Evolutionary conservation across 176 grass and related monocot genomes (phyloP).

Genomic region (Carex myosuroides): DNA sequence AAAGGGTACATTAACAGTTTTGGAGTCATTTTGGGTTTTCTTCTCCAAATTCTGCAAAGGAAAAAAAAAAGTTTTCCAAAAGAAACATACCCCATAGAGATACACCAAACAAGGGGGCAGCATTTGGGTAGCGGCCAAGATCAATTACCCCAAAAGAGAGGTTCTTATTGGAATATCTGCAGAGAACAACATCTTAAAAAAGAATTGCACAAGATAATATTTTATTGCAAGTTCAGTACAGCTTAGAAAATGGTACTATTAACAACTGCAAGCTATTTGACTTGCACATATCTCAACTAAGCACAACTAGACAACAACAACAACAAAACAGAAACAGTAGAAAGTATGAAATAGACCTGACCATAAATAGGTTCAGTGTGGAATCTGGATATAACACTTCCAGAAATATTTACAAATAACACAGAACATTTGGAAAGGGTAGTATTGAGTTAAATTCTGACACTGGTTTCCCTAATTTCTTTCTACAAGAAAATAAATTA

Average conservation of each 20-base stretch:
- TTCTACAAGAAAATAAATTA: not conserved
- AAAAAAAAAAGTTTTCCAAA: not conserved
- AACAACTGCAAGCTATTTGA: not conserved
- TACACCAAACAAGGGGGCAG: slow-evolving; percentile 82
- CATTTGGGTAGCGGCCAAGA: slow-evolving; percentile 98
- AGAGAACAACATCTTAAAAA: slow-evolving; percentile 19
- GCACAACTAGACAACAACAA: not conserved
- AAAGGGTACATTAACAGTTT: not conserved
- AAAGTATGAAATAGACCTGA: not conserved
- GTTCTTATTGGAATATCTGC: slow-evolving; percentile 86
- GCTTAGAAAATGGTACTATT: not conserved
- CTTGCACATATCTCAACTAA: not conserved
- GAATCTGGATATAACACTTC: not conserved
- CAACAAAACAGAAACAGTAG: not conserved
- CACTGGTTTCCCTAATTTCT: not conserved
- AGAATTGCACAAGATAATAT: not conserved
- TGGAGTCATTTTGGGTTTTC: not conserved
- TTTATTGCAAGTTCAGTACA: not conserved
- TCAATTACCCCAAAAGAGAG: slow-evolving; percentile 94
- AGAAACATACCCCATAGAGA: slow-evolving; percentile 61
- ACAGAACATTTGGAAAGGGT: not conserved
- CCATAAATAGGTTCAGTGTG: not conserved
- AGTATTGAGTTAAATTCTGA: not conserved
- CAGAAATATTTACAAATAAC: not conserved
- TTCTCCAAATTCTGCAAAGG: not conserved